Evolutionary conservation across 1,284 basidiomycete genomes (phyloP), one percentile per base, ranked within the genome.

Genomic region (Athelia sp.): DNA sequence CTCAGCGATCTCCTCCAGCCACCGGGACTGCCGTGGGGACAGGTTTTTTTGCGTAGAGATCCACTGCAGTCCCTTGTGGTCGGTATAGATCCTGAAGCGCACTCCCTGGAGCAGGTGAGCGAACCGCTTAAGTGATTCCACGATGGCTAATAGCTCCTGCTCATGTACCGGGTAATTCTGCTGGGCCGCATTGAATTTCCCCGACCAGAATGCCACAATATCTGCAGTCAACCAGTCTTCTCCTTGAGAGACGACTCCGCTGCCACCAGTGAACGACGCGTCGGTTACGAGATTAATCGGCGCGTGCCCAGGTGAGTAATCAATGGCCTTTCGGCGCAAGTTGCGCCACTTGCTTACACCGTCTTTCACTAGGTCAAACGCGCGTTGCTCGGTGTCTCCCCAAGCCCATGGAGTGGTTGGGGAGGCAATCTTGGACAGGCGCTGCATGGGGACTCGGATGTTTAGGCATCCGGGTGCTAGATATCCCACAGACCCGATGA

Each of bases 1-100:
- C 21, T 64, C 64, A 32, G 49, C 56, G 6, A 69, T 35, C 8
- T 51, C 48, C 19, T 67, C 65, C 19, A 65, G 38, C 69, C 62
- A 71, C 15, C 64, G 51, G 10, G 55, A 56, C 55, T 66, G 69
- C 4, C 58, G 46, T 0, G 59, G 53, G 0, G 65, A 66, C 26
- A 71, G 47, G 19, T 62, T 58, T 46, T 58, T 61, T 49, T 72
- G 70, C 2, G 54, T 59, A 54, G 54, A 47, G 2, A 73, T 45
- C 48, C 59, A 57, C 21, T 62, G 56, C 1, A 72, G 58, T 0
- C 56, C 60, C 26, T 61, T 53, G 45, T 72, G 70, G 46, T 72
- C 70, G 0, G 65, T 69, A 4, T 55, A 57, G 2, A 66, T 58
- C 1, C 50, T 46, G 45, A 72, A 69, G 1, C 54, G 51, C 4